phyloP scores from a whole-genome alignment of 176 grass and related monocot genomes.

The Avena eriantha region DNA sequence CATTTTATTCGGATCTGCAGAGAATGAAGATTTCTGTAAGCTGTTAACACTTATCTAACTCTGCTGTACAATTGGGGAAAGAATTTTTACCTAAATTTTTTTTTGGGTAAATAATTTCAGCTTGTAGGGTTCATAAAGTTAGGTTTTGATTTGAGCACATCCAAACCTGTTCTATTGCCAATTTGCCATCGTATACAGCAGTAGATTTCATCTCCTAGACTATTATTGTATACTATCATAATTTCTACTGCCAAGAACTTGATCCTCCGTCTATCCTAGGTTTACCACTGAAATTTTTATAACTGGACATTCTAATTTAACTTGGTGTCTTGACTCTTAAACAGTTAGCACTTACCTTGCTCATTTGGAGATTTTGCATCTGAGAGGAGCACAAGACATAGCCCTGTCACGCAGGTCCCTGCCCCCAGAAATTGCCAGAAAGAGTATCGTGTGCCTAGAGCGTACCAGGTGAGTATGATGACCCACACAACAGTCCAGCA shows the following conservation, averaged over 20 bases:
- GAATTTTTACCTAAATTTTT: no score
- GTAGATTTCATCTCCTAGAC: background rate
- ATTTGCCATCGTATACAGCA: background rate
- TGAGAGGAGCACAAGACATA: constrained; percentile 76
- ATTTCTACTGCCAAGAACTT: constrained; percentile 1
- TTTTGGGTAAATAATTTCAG: background rate
- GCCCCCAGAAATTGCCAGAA: constrained; percentile 64
- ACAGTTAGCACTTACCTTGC: constrained; percentile 34
- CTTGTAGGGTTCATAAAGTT: constrained; percentile 13
- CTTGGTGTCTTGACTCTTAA: background rate
- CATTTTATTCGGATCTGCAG: constrained; percentile 53
- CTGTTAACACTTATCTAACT: background rate
- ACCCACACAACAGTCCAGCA: constrained; percentile 87
- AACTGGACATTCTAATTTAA: constrained; percentile 21
- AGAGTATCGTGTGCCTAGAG: constrained; percentile 68
- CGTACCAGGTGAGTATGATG: constrained; percentile 74
- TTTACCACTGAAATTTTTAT: background rate
- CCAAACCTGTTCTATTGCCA: background rate
- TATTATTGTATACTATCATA: constrained; percentile 15
- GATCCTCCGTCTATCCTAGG: background rate
- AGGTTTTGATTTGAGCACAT: background rate
- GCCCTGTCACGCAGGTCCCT: constrained; percentile 59
- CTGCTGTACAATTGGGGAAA: background rate
- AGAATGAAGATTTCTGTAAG: constrained; percentile 3
- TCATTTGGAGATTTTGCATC: constrained; percentile 45